A percentile compares a stretch with the other conserved stretches of the same genome.
Evolutionary conservation across 1,284 basidiomycete species (phyloP).

Genomic region (Taiwanofungus camphoratus): DNA sequence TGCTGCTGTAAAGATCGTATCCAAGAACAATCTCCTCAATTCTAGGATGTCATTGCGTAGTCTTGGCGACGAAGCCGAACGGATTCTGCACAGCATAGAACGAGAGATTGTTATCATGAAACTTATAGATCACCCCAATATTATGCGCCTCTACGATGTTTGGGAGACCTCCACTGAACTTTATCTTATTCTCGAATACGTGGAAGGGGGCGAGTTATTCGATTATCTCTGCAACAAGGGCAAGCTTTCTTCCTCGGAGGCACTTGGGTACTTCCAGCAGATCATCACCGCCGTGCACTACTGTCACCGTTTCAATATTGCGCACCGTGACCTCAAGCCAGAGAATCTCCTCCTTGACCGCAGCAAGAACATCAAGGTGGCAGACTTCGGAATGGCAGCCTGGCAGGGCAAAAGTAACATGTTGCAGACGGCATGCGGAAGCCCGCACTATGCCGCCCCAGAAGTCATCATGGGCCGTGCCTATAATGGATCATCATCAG

Average conservation of each 20-base stretch:
- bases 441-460: conserved; percentile 96
- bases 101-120: conserved; percentile 99
- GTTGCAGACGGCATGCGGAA: conserved; percentile 90
- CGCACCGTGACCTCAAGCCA: conserved; percentile 95
- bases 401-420: conserved; percentile 71
- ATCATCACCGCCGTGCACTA: conserved; percentile 94
- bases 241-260: conserved; percentile 75
- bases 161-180: conserved; percentile 93
- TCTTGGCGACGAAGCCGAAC: conserved; percentile 61
- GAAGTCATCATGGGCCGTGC: conserved; percentile 85
- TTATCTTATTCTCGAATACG: conserved; percentile 94
- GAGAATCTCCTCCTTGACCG: conserved; percentile 91
- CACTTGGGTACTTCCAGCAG: conserved; percentile 94
- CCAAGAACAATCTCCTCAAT: conserved; percentile 68
- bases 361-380: conserved; percentile 89
- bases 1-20: conserved; percentile 96
- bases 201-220: conserved; percentile 96
- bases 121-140: conserved; percentile 95
- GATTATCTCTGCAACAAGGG: conserved; percentile 89
- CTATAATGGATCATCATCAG: conserved; percentile 87
- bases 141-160: conserved; percentile 93
- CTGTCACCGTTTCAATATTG: conserved; percentile 95
- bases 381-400: conserved; percentile 99
- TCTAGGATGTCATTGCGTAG: conserved; percentile 70
- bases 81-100: conserved; percentile 78